A percentile compares a stretch with the other conserved stretches of the same genome.
Evolutionary conservation across 495 filamentous ascomycete species (phyloP).

Genomic region (Aspergillus incahuasiensis): DNA sequence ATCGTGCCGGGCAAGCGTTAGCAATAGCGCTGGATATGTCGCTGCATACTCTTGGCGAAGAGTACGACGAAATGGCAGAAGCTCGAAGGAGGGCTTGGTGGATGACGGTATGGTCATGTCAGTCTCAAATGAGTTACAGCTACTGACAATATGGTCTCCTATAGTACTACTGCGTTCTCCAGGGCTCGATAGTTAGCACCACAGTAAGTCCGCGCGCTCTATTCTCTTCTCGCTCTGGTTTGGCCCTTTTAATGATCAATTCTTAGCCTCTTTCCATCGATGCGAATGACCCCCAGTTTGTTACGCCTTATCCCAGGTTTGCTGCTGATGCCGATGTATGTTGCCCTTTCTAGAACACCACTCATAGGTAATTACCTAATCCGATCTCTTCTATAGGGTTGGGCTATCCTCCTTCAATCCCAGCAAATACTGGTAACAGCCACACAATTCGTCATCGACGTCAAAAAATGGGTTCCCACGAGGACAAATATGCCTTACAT

Average conservation of each 20-base stretch:
- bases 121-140: not conserved
- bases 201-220: slow-evolving; percentile 36
- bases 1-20: slow-evolving; percentile 53
- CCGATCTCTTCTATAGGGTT: slow-evolving; percentile 37
- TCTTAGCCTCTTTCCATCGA: slow-evolving; percentile 48
- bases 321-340: slow-evolving; percentile 50
- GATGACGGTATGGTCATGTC: slow-evolving; percentile 49
- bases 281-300: slow-evolving; percentile 53
- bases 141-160: slow-evolving; percentile 9
- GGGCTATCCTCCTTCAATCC: slow-evolving; percentile 51
- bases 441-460: slow-evolving; percentile 53
- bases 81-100: slow-evolving; percentile 56
- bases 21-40: slow-evolving; percentile 49
- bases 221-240: not conserved
- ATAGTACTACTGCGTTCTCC: slow-evolving; percentile 55
- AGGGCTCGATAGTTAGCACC: slow-evolving; percentile 57
- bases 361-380: not conserved
- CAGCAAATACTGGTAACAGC: slow-evolving; percentile 54
- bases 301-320: slow-evolving; percentile 50
- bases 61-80: slow-evolving; percentile 48
- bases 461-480: slow-evolving; percentile 38
- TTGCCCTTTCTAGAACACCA: not conserved
- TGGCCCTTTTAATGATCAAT: slow-evolving; percentile 2
- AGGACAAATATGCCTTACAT: slow-evolving; percentile 41
- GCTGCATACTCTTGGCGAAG: slow-evolving; percentile 42